A percentile compares a stretch with the other conserved stretches of the same genome.
These are phyloP conservation scores for Pythium aristosporum DNA, from an alignment of 352 stramenopile genomes.

Conservation along the genomic window DNA sequence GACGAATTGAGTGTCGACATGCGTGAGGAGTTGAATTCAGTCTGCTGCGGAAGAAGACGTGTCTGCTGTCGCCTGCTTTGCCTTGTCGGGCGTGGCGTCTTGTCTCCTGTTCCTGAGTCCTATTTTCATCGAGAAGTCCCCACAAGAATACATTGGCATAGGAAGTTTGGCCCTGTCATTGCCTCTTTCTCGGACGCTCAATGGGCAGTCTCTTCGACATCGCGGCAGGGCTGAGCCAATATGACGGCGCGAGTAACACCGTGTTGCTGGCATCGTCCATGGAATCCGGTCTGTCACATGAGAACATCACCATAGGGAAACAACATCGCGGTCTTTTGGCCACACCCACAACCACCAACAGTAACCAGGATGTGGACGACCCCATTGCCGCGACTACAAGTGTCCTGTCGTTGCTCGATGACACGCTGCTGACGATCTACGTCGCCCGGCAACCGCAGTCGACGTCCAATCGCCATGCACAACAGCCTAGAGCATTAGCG, in stretches of 20 bases:
- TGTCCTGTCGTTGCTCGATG: conserved; percentile 44
- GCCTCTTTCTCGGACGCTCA: neutral
- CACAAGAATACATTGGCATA: neutral
- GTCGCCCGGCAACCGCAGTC: conserved; percentile 4
- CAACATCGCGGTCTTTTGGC: neutral
- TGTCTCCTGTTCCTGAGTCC: neutral
- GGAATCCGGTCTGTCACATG: neutral
- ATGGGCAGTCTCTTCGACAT: conserved; percentile 67
- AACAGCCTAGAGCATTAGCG: neutral
- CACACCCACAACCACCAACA: neutral
- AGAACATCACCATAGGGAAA: neutral
- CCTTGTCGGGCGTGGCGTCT: neutral
- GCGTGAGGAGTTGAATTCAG: neutral
- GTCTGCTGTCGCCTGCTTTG: neutral
- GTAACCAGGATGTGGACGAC: conserved; percentile 11
- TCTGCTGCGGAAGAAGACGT: neutral
- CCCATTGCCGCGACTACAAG: conserved; percentile 1
- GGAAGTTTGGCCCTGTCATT: neutral
- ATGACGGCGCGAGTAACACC: conserved; percentile 7
- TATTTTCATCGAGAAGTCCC: neutral
- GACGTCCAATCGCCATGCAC: neutral
- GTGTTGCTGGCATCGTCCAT: neutral
- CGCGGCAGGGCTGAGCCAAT: conserved; percentile 51
- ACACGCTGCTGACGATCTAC: conserved; percentile 57
- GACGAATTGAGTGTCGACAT: conserved; percentile 84